These are phyloP conservation scores for Diaporthe aspalathi DNA, from an alignment of 2,329 filamentous ascomycete genomes.

Conservation along the genomic window DNA sequence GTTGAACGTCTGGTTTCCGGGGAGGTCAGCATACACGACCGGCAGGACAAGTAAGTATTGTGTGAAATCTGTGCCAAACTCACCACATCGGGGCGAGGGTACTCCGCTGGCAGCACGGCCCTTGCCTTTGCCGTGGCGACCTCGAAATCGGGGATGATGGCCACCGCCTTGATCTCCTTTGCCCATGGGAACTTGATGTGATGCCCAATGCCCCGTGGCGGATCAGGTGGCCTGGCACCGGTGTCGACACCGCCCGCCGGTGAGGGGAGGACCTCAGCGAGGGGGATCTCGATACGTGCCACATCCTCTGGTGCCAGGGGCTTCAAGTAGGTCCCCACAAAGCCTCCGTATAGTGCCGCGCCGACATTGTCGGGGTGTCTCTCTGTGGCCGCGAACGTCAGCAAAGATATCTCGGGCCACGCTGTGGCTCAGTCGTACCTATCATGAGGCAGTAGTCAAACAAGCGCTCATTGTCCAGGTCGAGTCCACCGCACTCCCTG, in stretches of 20 bases:
- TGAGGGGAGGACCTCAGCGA: conserved; percentile 91
- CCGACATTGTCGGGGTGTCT: conserved; percentile 95
- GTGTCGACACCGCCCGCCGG: conserved; percentile 94
- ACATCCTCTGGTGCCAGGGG: conserved; percentile 90
- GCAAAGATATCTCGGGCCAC: background rate
- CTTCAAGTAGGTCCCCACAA: conserved; percentile 96
- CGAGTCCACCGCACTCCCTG: conserved; percentile 86
- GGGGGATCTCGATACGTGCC: conserved; percentile 90
- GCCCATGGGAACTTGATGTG: conserved; percentile 97
- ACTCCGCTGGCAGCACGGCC: conserved; percentile 83
- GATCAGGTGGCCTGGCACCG: conserved; percentile 84
- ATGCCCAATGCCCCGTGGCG: conserved; percentile 92
- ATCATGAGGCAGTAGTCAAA: conserved; percentile 99
- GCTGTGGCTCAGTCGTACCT: conserved; percentile 58
- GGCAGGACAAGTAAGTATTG: conserved; percentile 22
- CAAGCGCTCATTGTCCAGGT: conserved; percentile 81
- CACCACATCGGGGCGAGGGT: conserved; percentile 86
- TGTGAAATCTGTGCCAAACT: conserved; percentile 44
- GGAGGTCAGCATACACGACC: conserved; percentile 13
- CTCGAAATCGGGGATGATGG: conserved; percentile 95
- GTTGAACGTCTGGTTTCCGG: conserved; percentile 77
- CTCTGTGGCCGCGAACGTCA: conserved; percentile 57
- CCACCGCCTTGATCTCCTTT: conserved; percentile 94
- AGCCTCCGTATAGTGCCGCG: conserved; percentile 93
- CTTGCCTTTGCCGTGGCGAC: conserved; percentile 94